Percentiles rank a stretch among this genome's conserved stretches.
These are phyloP conservation scores for Chalciporus sp. DNA, from an alignment of 1,284 basidiomycete genomes.

Conservation along the genomic window DNA sequence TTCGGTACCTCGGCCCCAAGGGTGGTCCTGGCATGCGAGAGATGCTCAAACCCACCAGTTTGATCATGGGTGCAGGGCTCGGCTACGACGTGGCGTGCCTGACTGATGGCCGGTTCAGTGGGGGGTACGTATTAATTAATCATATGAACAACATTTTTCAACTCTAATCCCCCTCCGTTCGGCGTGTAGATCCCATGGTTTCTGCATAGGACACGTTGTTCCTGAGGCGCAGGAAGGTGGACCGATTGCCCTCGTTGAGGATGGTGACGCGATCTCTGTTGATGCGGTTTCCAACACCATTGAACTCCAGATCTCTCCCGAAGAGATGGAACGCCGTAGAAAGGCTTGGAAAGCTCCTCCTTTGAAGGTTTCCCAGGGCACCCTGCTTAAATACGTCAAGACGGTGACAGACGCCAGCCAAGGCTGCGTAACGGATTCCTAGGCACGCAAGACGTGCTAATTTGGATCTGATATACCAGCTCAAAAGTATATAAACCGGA, in stretches of 20 bases:
- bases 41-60: constrained; percentile 90
- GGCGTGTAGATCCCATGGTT: constrained; percentile 73
- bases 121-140: constrained; percentile 61
- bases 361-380: constrained; percentile 83
- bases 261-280: constrained; percentile 86
- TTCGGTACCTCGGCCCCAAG: constrained; percentile 88
- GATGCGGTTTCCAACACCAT: constrained; percentile 87
- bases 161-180: constrained; percentile 12
- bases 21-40: constrained; percentile 95
- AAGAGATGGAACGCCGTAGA: constrained; percentile 72
- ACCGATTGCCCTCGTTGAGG: constrained; percentile 86
- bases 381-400: constrained; percentile 88
- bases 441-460: constrained; percentile 19
- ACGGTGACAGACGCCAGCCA: constrained; percentile 84
- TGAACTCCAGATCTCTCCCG: constrained; percentile 67
- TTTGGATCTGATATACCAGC: constrained; percentile 8
- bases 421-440: constrained; percentile 88
- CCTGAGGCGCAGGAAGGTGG: constrained; percentile 90
- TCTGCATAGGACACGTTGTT: constrained; percentile 91
- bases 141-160: constrained; percentile 1
- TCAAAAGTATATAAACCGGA: constrained; percentile 10
- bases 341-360: constrained; percentile 79
- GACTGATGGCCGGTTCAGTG: constrained; percentile 93
- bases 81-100: constrained; percentile 89
- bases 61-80: constrained; percentile 93